Conservation (phyloP, 495 filamentous ascomycete species). For the Tuber umbilicatum region DNA sequence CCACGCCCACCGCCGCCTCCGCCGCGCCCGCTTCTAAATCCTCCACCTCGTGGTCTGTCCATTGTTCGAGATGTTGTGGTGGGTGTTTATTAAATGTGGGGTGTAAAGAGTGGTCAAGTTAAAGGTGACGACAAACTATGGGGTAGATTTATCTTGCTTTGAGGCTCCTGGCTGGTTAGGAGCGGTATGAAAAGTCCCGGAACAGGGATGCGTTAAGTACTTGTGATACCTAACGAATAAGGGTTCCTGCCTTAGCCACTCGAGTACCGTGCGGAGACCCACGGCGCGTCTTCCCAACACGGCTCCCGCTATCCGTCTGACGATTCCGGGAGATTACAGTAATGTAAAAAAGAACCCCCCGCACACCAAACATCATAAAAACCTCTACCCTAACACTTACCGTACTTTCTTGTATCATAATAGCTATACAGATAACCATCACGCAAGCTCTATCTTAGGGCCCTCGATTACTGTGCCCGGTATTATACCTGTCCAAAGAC, state of each 20-base stretch:
- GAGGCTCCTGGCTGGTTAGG: neutral
- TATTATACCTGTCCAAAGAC: neutral
- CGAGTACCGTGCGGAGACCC: too few relatives aligned
- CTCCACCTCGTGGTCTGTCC: conserved; percentile 37
- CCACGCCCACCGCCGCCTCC: conserved; percentile 47
- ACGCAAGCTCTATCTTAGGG: neutral
- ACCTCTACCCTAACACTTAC: neutral
- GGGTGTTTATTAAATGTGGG: conserved; percentile 25
- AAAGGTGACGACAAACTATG: conserved; percentile 9
- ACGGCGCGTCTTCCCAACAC: neutral
- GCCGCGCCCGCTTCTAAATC: conserved; percentile 42
- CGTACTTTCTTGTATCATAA: neutral
- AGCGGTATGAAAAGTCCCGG: neutral
- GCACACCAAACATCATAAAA: neutral
- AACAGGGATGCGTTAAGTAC: neutral
- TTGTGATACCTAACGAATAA: conserved; percentile 1
- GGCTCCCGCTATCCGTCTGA: neutral
- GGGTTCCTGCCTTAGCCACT: neutral
- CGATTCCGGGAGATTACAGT: neutral
- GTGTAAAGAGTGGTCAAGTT: conserved; percentile 19
- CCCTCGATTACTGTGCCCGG: neutral
- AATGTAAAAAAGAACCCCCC: neutral
- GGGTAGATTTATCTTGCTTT: conserved; percentile 21
- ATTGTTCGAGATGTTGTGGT: conserved; percentile 23
- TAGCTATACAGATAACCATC: neutral